Evolutionary conservation across 768 basidiomycete species (phyloP).

Genomic region (Rhodotorula kratochvilovae): DNA sequence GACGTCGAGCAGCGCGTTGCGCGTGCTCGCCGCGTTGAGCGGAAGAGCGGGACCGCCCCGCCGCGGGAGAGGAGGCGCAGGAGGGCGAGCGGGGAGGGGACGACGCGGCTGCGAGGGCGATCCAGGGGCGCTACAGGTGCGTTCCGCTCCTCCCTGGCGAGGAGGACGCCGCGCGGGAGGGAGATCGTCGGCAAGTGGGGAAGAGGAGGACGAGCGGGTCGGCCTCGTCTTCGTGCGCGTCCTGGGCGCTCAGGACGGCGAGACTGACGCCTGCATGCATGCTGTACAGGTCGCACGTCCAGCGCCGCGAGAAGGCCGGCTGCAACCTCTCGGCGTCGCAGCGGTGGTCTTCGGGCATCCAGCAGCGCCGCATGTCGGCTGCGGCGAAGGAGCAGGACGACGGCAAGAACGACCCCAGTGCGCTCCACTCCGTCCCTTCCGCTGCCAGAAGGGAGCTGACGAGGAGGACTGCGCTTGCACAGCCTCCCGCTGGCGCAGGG

Average conservation of each 20-base stretch:
- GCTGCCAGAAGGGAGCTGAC: no score
- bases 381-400: slow-evolving; percentile 28
- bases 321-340: slow-evolving; percentile 17
- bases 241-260: no score
- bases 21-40: not conserved
- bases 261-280: not conserved
- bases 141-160: not conserved
- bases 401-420: slow-evolving; percentile 33
- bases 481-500: slow-evolving; percentile 37
- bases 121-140: slow-evolving; percentile 31
- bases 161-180: no score
- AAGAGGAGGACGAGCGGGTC: not conserved
- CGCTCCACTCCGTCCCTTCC: not conserved
- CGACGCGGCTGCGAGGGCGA: not conserved
- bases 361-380: not conserved
- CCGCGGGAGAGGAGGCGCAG: not conserved
- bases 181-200: not conserved
- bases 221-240: not conserved
- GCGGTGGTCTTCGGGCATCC: slow-evolving; percentile 27
- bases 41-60: not conserved
- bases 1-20: slow-evolving; percentile 21
- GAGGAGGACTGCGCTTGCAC: not conserved
- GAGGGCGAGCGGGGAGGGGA: not conserved
- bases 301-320: not conserved
- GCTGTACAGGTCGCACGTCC: slow-evolving; percentile 5